phyloP scores from a whole-genome alignment of 176 grass and related monocot genomes.

The Avena sativa region DNA sequence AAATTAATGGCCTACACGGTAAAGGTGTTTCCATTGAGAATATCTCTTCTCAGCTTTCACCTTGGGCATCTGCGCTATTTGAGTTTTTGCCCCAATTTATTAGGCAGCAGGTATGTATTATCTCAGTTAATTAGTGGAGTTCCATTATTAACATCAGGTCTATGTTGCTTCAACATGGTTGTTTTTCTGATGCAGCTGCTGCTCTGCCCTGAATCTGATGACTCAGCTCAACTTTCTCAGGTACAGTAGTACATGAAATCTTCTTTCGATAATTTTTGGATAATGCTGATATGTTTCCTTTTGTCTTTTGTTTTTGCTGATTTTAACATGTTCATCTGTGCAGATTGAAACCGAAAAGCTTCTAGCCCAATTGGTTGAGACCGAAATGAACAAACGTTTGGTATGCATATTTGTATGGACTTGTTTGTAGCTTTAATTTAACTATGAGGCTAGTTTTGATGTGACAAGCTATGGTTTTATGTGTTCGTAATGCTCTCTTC shows the following conservation, averaged over 20 bases:
- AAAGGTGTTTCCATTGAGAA: constrained; percentile 89
- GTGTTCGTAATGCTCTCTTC: constrained; percentile 37
- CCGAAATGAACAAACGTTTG: constrained; percentile 89
- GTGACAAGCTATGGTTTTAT: constrained; percentile 7
- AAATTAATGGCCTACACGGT: constrained; percentile 88
- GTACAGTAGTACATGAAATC: constrained; percentile 47
- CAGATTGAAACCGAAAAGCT: constrained; percentile 99
- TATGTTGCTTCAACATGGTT: constrained; percentile 27
- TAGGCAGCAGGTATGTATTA: constrained; percentile 77
- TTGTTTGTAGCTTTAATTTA: constrained; percentile 22
- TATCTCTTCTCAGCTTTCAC: constrained; percentile 97
- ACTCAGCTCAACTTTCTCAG: constrained; percentile 98
- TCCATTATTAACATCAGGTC: constrained; percentile 3
- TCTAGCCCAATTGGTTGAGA: constrained; percentile 96
- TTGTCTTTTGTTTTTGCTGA: constrained; percentile 17
- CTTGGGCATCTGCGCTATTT: constrained; percentile 98
- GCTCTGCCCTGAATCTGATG: constrained; percentile 94
- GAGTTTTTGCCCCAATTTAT: constrained; percentile 97
- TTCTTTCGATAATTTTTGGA: constrained; percentile 11
- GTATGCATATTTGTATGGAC: constrained; percentile 55
- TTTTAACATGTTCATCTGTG: constrained; percentile 35
- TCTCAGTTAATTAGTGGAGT: constrained; percentile 13
- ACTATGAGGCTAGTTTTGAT: constrained; percentile 19
- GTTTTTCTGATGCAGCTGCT: constrained; percentile 71
- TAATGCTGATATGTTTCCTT: constrained; percentile 20